Percentiles rank a stretch among this genome's conserved stretches.
phyloP scores from a whole-genome alignment of 768 basidiomycete genomes.

The Suillus discolor region DNA sequence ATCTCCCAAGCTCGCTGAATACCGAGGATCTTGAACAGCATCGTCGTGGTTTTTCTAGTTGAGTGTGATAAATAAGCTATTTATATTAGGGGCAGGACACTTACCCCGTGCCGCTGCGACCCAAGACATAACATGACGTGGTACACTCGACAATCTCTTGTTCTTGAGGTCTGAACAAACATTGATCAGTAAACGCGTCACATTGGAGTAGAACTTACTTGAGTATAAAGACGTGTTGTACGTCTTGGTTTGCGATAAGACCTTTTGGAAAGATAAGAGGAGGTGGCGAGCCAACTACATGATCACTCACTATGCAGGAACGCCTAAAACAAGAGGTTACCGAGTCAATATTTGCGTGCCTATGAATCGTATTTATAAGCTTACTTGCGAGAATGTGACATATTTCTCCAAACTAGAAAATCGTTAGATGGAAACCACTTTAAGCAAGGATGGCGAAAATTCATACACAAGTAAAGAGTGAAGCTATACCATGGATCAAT shows the following conservation, averaged over 20 bases:
- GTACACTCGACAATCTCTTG: conserved; percentile 61
- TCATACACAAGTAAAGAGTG: conserved; percentile 62
- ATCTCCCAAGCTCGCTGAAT: conserved; percentile 59
- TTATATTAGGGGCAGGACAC: conserved; percentile 11
- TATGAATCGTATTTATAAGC: neutral
- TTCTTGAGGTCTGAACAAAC: conserved; percentile 41
- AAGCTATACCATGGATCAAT: conserved; percentile 37
- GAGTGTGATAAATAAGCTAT: neutral
- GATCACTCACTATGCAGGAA: conserved; percentile 23
- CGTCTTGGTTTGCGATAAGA: conserved; percentile 24
- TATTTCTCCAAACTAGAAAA: conserved; percentile 41
- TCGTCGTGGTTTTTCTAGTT: conserved; percentile 71
- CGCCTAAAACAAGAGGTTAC: conserved; percentile 16
- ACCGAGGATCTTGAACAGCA: conserved; percentile 75
- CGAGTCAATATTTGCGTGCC: neutral
- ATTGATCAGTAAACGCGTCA: conserved; percentile 1
- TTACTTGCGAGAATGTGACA: conserved; percentile 29
- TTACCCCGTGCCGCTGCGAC: conserved; percentile 76
- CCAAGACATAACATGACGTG: conserved; percentile 65
- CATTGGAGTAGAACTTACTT: conserved; percentile 15
- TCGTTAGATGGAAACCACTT: conserved; percentile 39
- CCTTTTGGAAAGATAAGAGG: conserved; percentile 14
- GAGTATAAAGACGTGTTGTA: conserved; percentile 29
- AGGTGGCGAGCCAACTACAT: neutral
- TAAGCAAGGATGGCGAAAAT: neutral